Evolutionary conservation across 129 eudicot species (phyloP), one percentile per base, ranked within the genome.

Genomic region (Kitagawia praeruptora): DNA sequence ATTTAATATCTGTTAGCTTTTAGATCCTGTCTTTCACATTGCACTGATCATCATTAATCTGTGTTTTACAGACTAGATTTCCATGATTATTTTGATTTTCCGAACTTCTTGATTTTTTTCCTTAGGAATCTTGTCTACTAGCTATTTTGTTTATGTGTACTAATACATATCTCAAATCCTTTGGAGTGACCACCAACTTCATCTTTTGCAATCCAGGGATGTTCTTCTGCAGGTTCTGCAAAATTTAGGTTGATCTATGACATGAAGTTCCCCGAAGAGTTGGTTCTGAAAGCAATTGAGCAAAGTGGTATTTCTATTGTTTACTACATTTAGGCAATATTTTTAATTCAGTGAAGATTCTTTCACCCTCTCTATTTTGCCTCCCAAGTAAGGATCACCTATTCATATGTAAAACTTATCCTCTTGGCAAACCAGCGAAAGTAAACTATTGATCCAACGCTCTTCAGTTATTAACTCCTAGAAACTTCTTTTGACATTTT

Each of bases 201-300:
- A 9, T 77, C 54, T 73, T 80, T 85, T 83, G 70, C 74, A 48
- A 82, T 51, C 83, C 71, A 93, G 96, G 91, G 88, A 77, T 88
- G 92, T 87, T 82, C 98, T 44, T 90, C 96, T 6, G 71, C 85
- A 46, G 87, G 89, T 63, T 80, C 83, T 76, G 85, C 96, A 28
- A 77, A 79, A 54, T 40, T 81, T 81, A 83, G 80, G 25, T 71
- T 91, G 85, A 78, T 89, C 76, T 89, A 89, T 76, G 90, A 84
- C 9, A 88, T 90, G 91, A 93, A 95, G 38, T 93, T 93, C 79
- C 31, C 93, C 1, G 89, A 89, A 76, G 70, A 76, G 10, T 74
- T 87, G 84, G 93, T 93, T 70, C 45, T 75, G 6, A 89, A 86
- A 86, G 97, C 90, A 53, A 85, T 93, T 40, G 85, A 88, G 61